Evolutionary conservation across 257 asterid genomes (phyloP), one percentile per base, ranked within the genome.

Genomic region (Solanum stenotomum): DNA sequence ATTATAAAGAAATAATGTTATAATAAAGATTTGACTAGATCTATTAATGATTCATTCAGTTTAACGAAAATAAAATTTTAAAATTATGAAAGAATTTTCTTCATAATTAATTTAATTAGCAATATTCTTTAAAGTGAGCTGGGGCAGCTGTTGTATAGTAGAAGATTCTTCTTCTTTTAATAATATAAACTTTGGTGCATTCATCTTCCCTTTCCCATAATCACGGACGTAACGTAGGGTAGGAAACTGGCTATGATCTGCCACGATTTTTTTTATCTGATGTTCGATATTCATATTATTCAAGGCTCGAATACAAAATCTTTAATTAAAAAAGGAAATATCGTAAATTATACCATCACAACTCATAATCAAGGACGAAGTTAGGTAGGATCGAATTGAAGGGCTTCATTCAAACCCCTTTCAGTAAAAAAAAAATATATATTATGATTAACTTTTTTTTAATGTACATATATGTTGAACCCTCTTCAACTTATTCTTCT

Each of bases 241-340:
- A 78, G 11, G 9, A 42, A 78, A 78, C 37, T 37, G 10, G 52
- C 83, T 22, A 22, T 75, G 83, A 75, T 75, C 9, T 40, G 4
- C 5, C 37, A 42, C 6, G 11, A 23, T 77, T 13, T 61, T 59
- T 61, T 61, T 61, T 9, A 61, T 23, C 1, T 22, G 5, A 20
- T 8, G 1, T 59, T 1, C 0, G 25, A 56, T 56, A 20, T 20
- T 20, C 6, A 4, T 9, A 23, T 5, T n/a, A 7, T 12, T 3
- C 3, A 1, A 63, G 1, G 1, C 3, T n/a, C 0, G 3, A 23
- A n/a, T 63, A 9, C 0, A 3, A n/a, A 6, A 63, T 0, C 0
- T 63, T 1, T 23, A 4, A 63, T 63, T 63, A 23, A 23, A 63
- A 3, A 10, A 4, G 0, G 1, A 63, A 5, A 63, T 4, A 23